Conservation (phyloP, 176 grass and related monocot genomes). For the Panicum miliaceum region DNA sequence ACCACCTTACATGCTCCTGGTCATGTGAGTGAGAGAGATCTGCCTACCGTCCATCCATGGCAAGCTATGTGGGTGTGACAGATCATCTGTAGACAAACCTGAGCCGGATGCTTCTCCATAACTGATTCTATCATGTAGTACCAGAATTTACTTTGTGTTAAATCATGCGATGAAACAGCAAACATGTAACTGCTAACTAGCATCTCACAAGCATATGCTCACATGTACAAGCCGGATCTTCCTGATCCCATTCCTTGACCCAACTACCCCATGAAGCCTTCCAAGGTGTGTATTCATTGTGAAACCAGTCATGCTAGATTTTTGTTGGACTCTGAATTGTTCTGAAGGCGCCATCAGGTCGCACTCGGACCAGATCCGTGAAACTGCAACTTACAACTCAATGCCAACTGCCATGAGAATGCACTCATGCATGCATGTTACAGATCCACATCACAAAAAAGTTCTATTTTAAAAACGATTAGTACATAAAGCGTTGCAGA, state of each 20-base stretch:
- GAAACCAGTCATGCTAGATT: background rate
- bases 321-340: background rate
- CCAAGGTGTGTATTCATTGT: slow-evolving; percentile 23
- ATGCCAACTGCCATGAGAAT: slow-evolving; percentile 18
- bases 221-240: slow-evolving; percentile 30
- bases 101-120: background rate
- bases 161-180: slow-evolving; percentile 17
- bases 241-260: slow-evolving; percentile 12
- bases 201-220: slow-evolving; percentile 27
- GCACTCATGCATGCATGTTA: background rate
- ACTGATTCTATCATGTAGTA: background rate
- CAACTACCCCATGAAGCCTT: background rate
- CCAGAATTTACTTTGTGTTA: slow-evolving; percentile 6
- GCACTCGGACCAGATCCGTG: slow-evolving; percentile 10
- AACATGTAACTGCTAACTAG: background rate
- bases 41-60: slow-evolving; percentile 22
- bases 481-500: background rate
- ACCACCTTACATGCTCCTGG: background rate
- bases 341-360: background rate
- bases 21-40: background rate
- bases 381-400: slow-evolving; percentile 22
- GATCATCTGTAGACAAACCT: slow-evolving; percentile 16
- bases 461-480: slow-evolving; percentile 14
- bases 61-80: background rate
- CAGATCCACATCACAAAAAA: background rate